Base-by-base conservation (phyloP, 768 basidiomycete genomes). In the Boletus coccyginus region DNA sequence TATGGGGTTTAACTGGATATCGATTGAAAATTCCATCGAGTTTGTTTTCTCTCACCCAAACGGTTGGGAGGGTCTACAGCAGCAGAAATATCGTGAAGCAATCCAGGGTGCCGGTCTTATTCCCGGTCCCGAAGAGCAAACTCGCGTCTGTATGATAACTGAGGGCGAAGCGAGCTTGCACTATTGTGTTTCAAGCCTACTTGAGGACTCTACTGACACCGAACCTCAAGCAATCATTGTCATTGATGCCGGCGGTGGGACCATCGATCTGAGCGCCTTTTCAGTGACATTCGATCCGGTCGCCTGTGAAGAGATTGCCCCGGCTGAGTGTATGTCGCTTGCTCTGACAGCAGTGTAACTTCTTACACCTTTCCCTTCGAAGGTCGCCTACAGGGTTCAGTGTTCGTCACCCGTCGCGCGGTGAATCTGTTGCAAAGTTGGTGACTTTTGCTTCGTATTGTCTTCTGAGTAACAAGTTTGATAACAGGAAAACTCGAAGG, bases 351-450 rank as follows among this genome's bases (percentile, higher is more conserved):
- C 39, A 2, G 10, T 12, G 27, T 35, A 3, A 29, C 19, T 17
- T 12, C 31, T 24, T 11, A 29, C 10, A 46, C 17, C 2, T 41
- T 36, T 8, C 24, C n/a, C 7, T 46, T 21, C 27, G 13, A 38
- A 80, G 79, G 77, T 66, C 72, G 73, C 27, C 71, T 80, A 40
- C 66, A 75, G 43, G 81, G 81, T 10, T 79, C 81, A 0, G 70
- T 79, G 1, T 80, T 78, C 52, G 77, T 82, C n/a, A 78, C 69
- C 13, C 69, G 70, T n/a, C 71, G 74, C 27, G 78, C 78, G 1
- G 58, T 59, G 0, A 55, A 58, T 13, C 70, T 73, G 60, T 62
- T 81, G 2, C 58, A 66, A 54, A 58, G 79, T 78, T 52, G 53
- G 46, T 44, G 5, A 8, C 9, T 27, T 35, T 40, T 29, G 36